These are phyloP conservation scores for Rhodofomes roseus DNA, from an alignment of 1,284 basidiomycete genomes.

Conservation along the genomic window DNA sequence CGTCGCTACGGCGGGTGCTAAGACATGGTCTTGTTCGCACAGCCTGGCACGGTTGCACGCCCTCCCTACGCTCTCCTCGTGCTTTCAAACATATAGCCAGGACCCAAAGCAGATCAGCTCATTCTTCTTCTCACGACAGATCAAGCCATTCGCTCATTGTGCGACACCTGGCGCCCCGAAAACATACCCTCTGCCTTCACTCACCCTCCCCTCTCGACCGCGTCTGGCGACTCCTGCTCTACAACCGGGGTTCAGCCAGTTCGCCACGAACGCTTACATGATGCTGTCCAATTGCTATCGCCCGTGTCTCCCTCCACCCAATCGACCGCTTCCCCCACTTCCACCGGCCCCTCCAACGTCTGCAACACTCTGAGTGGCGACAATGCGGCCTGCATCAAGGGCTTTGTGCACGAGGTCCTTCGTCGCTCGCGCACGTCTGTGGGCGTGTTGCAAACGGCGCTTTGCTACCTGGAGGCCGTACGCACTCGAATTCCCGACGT, in stretches of 20 bases:
- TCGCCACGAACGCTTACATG: conserved; percentile 13
- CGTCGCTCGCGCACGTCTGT: conserved; percentile 73
- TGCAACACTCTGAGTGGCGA: conserved; percentile 13
- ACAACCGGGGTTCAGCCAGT: background rate
- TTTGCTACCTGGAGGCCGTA: conserved; percentile 77
- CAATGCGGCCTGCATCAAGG: conserved; percentile 55
- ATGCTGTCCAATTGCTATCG: conserved; percentile 38
- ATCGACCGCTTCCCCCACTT: conserved; percentile 24
- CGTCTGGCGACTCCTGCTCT: background rate
- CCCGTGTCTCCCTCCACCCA: conserved; percentile 37
- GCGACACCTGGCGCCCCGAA: conserved; percentile 72
- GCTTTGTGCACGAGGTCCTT: conserved; percentile 76
- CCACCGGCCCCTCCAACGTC: conserved; percentile 14
- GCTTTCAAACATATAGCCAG: background rate
- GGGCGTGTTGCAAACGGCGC: conserved; percentile 69
- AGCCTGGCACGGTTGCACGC: background rate
- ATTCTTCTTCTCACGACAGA: conserved; percentile 36
- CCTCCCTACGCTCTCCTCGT: background rate
- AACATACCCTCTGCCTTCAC: conserved; percentile 60
- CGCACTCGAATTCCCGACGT: conserved; percentile 62
- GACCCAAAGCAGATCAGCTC: background rate
- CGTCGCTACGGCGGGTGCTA: background rate
- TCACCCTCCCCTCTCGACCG: background rate
- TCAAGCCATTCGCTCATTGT: conserved; percentile 70
- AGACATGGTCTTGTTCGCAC: background rate